A percentile compares a stretch with the other conserved stretches of the same genome.
These are phyloP conservation scores for Neonectria magnoliae DNA, from an alignment of 2,329 filamentous ascomycete genomes.

Conservation along the genomic window DNA sequence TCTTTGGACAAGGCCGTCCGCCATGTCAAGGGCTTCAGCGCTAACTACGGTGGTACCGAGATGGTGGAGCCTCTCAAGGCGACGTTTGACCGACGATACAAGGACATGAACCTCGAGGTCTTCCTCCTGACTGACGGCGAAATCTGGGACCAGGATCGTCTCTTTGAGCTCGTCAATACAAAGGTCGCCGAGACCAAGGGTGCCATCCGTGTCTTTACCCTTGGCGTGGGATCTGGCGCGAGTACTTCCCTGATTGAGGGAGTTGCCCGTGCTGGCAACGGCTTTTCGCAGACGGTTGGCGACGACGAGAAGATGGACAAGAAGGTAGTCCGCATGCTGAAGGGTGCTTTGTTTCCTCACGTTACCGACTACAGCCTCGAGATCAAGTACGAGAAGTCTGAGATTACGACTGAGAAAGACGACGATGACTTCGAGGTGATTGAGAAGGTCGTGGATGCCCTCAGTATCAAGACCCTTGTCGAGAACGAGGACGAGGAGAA, in stretches of 20 bases:
- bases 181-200: conserved; percentile 53
- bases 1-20: conserved; percentile 54
- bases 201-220: conserved; percentile 61
- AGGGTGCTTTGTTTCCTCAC: conserved; percentile 74
- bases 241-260: conserved; percentile 66
- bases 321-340: conserved; percentile 79
- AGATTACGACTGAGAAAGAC: conserved; percentile 16
- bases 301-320: conserved; percentile 72
- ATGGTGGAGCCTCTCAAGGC: conserved; percentile 58
- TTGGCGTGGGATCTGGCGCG: conserved; percentile 63
- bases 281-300: conserved; percentile 70
- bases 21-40: conserved; percentile 54
- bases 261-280: conserved; percentile 63
- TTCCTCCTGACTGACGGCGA: conserved; percentile 68
- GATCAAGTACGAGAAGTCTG: conserved; percentile 61
- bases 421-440: conserved; percentile 71
- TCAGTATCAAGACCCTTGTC: conserved; percentile 50
- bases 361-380: conserved; percentile 71
- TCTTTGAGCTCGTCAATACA: conserved; percentile 58
- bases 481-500: conserved; percentile 25
- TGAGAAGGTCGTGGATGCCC: conserved; percentile 63
- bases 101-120: conserved; percentile 61
- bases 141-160: conserved; percentile 56
- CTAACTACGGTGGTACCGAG: conserved; percentile 64
- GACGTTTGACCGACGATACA: conserved; percentile 54